These are phyloP conservation scores for Solanum dulcamara DNA, from an alignment of 257 asterid genomes.

Conservation along the genomic window DNA sequence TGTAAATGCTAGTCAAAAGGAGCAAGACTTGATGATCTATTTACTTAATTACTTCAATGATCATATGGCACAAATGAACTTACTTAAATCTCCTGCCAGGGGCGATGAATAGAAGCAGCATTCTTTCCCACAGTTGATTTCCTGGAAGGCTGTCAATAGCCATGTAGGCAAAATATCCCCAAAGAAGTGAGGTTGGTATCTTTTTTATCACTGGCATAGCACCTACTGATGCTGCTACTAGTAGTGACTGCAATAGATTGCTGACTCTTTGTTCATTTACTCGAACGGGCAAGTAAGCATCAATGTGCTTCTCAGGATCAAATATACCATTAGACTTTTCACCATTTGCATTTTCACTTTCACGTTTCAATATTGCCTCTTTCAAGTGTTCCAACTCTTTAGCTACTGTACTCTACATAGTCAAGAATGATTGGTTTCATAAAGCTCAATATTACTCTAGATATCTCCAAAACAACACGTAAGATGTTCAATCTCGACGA, in stretches of 20 bases:
- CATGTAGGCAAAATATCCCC: slow-evolving; percentile 67
- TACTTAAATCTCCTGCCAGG: slow-evolving; percentile 47
- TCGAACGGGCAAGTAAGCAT: slow-evolving; percentile 42
- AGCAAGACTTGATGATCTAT: background rate
- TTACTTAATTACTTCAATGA: background rate
- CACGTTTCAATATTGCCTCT: slow-evolving; percentile 32
- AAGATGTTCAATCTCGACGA: background rate
- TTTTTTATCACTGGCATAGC: slow-evolving; percentile 40
- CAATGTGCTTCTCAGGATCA: slow-evolving; percentile 38
- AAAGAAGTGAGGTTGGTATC: slow-evolving; percentile 52
- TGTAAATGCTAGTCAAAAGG: background rate
- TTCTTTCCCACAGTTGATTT: slow-evolving; percentile 55
- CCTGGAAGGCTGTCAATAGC: slow-evolving; percentile 64
- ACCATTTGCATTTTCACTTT: slow-evolving; percentile 3
- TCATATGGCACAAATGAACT: background rate
- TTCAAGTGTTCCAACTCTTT: slow-evolving; percentile 42
- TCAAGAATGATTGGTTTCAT: background rate
- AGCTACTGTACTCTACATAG: slow-evolving; percentile 20
- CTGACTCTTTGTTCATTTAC: slow-evolving; percentile 63
- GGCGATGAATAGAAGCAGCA: slow-evolving; percentile 30
- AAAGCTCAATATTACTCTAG: background rate
- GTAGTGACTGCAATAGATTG: slow-evolving; percentile 46
- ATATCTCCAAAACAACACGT: background rate
- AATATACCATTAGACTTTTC: slow-evolving; percentile 7
- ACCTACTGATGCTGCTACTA: slow-evolving; percentile 35